These are phyloP conservation scores for Sphaerulina musiva DNA, from an alignment of 2,329 filamentous ascomycete genomes.

Conservation along the genomic window DNA sequence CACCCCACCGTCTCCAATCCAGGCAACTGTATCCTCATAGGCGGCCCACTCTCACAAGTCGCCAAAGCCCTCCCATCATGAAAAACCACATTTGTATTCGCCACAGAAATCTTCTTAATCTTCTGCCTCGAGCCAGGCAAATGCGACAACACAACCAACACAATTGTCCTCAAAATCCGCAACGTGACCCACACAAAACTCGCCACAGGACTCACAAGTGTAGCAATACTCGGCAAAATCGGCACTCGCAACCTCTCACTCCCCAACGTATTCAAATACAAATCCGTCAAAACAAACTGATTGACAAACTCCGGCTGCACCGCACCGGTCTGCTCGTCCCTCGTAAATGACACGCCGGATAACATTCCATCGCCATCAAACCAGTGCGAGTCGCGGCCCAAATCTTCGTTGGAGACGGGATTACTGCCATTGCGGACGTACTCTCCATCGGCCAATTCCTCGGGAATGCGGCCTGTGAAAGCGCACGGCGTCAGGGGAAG, in stretches of 20 bases:
- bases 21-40: conserved; percentile 59
- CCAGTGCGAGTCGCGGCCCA: conserved; percentile 61
- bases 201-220: conserved; percentile 55
- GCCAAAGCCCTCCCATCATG: conserved; percentile 64
- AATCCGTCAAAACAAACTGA: conserved; percentile 61
- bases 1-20: conserved; percentile 62
- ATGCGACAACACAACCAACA: conserved; percentile 53
- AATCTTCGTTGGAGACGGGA: conserved; percentile 55
- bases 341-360: conserved; percentile 57
- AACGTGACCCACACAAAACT: conserved; percentile 47
- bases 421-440: conserved; percentile 69
- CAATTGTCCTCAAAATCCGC: conserved; percentile 51
- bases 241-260: conserved; percentile 47
- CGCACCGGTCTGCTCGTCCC: conserved; percentile 34
- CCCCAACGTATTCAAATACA: conserved; percentile 51
- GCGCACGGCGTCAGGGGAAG: conserved; percentile 52
- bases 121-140: conserved; percentile 50
- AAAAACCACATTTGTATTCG: conserved; percentile 60
- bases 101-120: conserved; percentile 63
- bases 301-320: conserved; percentile 61
- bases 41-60: conserved; percentile 65
- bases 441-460: conserved; percentile 61
- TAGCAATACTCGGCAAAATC: conserved; percentile 61
- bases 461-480: conserved; percentile 54
- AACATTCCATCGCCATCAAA: conserved; percentile 73